Percentiles rank a stretch among this genome's conserved stretches.
Evolutionary conservation across 2,329 filamentous ascomycete genomes (phyloP).

Genomic region (Blastomyces parvus): DNA sequence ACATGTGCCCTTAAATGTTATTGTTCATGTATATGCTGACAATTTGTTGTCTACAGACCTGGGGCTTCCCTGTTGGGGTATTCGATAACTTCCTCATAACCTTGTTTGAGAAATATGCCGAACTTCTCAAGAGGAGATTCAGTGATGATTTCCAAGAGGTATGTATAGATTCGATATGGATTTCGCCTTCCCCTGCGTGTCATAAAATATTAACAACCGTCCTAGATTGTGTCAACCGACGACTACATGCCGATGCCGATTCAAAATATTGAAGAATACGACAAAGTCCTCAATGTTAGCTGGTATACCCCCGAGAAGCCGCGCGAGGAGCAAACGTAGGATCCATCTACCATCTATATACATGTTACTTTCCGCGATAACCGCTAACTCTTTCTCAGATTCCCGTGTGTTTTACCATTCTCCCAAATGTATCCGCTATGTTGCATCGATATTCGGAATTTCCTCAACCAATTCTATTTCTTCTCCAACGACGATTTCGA

Average conservation of each 20-base stretch:
- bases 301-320: slow-evolving; percentile 86
- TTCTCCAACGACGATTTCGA: slow-evolving; percentile 96
- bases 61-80: slow-evolving; percentile 74
- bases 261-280: slow-evolving; percentile 79
- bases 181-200: neutral
- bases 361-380: slow-evolving; percentile 10
- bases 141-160: slow-evolving; percentile 94
- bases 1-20: no score
- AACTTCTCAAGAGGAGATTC: slow-evolving; percentile 80
- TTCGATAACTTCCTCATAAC: slow-evolving; percentile 79
- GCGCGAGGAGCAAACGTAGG: slow-evolving; percentile 63
- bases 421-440: slow-evolving; percentile 98
- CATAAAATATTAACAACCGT: slow-evolving; percentile 5
- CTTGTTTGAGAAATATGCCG: slow-evolving; percentile 88
- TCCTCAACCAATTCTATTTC: slow-evolving; percentile 95
- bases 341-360: slow-evolving; percentile 15
- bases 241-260: slow-evolving; percentile 99
- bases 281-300: slow-evolving; percentile 89
- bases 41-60: slow-evolving; percentile 49
- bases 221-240: slow-evolving; percentile 66
- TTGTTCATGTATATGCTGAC: neutral
- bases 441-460: slow-evolving; percentile 96
- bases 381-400: slow-evolving; percentile 43
- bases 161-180: slow-evolving; percentile 9
- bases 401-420: slow-evolving; percentile 92